Evolutionary conservation across 192 early-diverging fungal species (phyloP).

Genomic region (Rhizoclosmatium globosum): DNA sequence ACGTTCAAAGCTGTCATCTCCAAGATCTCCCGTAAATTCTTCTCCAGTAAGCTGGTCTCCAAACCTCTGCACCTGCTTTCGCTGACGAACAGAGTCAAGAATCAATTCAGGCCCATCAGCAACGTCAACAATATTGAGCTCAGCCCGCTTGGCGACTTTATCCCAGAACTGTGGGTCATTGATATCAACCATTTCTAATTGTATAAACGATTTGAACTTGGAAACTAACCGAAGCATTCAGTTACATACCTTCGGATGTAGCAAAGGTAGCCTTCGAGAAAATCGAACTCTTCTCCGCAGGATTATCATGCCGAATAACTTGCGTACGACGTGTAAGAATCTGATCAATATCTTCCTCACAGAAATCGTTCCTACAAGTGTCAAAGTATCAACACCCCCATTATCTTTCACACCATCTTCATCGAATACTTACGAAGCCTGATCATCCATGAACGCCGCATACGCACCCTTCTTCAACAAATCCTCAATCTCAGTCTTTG

Average conservation of each 20-base stretch:
- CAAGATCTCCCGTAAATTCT: neutral
- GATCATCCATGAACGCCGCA: slow-evolving; percentile 86
- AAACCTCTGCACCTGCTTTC: slow-evolving; percentile 57
- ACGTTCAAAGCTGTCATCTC: slow-evolving; percentile 33
- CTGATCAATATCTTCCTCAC: slow-evolving; percentile 89
- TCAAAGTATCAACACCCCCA: slow-evolving; percentile 16
- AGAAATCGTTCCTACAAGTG: slow-evolving; percentile 66
- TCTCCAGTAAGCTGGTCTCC: slow-evolving; percentile 27
- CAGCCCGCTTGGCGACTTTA: slow-evolving; percentile 81
- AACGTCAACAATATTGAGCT: slow-evolving; percentile 70
- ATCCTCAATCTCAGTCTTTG: slow-evolving; percentile 83
- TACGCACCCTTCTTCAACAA: slow-evolving; percentile 90
- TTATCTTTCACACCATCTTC: slow-evolving; percentile 21
- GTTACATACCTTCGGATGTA: slow-evolving; percentile 38
- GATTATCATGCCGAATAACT: slow-evolving; percentile 78
- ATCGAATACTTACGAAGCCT: slow-evolving; percentile 55
- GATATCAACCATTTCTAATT: slow-evolving; percentile 69
- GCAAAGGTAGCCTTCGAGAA: slow-evolving; percentile 90
- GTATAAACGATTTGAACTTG: neutral
- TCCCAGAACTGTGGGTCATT: slow-evolving; percentile 93
- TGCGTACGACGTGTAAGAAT: slow-evolving; percentile 81
- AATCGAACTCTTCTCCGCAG: slow-evolving; percentile 73
- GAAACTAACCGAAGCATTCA: slow-evolving; percentile 14
- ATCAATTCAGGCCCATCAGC: slow-evolving; percentile 66
- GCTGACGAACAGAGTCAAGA: slow-evolving; percentile 70